Evolutionary conservation across 768 basidiomycete species (phyloP), one percentile per base, ranked within the genome.

Genomic region (Auricularia auricula-judae): DNA sequence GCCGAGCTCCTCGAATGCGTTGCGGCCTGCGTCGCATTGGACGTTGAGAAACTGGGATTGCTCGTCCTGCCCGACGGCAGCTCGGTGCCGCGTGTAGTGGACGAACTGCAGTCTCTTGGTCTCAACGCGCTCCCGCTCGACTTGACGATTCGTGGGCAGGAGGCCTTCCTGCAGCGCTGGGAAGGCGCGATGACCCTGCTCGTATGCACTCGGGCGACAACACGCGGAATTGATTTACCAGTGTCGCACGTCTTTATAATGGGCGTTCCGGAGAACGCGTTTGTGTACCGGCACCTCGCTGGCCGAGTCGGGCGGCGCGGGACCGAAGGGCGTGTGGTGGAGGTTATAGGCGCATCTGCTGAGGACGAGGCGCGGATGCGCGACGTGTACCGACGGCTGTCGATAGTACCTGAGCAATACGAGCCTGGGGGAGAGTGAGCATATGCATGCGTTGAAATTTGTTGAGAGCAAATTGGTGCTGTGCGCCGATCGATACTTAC

Each of bases 291-390:
- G 67, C 89, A 91, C 69, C 75, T 86, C 51, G 84, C 86, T 4
- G 89, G 90, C 14, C 83, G 89, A 12, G 87, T 86, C n/a, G 88
- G 89, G 23, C 80, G 89, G 65, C 87, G 88, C 71, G 85, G 86
- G 56, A 73, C 81, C 53, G 74, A 73, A 23, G 89, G 89, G 16
- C 86, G 83, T 73, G 87, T 89, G 62, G 77, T 91, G 65, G 84
- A 79, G 34, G 76, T 90, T 44, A 72, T 91, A 42, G 80, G 82
- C 59, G 76, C 69, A 66, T 65, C 65, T 29, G 66, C 74, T 63
- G 76, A 70, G 44, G 75, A 16, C 29, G 44, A 63, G 63, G 44
- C 7, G 11, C 34, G 47, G 33, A 63, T 36, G 63, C 35, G 34
- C n/a, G 43, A 47, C 33, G 47, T 39, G 33, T 36, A 36, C 18